Evolutionary conservation across 345 rosid genomes (phyloP).

Genomic region (Hypericum androsaemum): DNA sequence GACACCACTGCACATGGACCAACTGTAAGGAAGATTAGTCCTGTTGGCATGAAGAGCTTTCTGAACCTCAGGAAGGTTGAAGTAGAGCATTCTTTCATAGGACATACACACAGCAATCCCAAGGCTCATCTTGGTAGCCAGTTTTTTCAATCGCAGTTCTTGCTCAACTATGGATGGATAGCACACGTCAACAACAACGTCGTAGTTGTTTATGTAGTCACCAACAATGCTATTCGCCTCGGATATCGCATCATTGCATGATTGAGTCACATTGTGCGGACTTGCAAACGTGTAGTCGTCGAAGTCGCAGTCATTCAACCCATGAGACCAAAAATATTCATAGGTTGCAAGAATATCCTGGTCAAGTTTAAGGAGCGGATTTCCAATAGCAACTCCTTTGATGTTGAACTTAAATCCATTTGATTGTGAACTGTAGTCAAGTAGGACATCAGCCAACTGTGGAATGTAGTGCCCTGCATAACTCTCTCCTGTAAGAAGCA

Average conservation of each 20-base stretch:
- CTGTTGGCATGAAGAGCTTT: constrained; percentile 89
- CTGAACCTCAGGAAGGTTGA: too few species aligned
- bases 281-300: constrained; percentile 51
- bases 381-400: constrained; percentile 91
- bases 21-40: constrained; percentile 46
- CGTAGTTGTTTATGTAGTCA: too few species aligned
- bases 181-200: constrained; percentile 69
- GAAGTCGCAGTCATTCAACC: constrained; percentile 75
- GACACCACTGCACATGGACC: constrained; percentile 72
- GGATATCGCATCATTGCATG: constrained; percentile 44
- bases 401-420: constrained; percentile 67
- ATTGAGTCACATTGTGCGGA: constrained; percentile 42
- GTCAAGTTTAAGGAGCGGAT: constrained; percentile 77
- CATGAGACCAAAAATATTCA: constrained; percentile 89
- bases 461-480: constrained; percentile 97
- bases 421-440: constrained; percentile 54
- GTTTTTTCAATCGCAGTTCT: constrained; percentile 66
- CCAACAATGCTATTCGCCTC: constrained; percentile 51
- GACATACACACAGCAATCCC: too few species aligned
- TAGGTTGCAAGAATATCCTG: constrained; percentile 61
- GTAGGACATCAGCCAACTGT: constrained; percentile 59
- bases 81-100: too few species aligned
- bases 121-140: constrained; percentile 61
- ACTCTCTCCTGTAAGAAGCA: constrained; percentile 91
- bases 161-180: constrained; percentile 76